Base-by-base conservation (phyloP, 2,329 filamentous ascomycete genomes). In the Pyrenochaeta sp. region DNA sequence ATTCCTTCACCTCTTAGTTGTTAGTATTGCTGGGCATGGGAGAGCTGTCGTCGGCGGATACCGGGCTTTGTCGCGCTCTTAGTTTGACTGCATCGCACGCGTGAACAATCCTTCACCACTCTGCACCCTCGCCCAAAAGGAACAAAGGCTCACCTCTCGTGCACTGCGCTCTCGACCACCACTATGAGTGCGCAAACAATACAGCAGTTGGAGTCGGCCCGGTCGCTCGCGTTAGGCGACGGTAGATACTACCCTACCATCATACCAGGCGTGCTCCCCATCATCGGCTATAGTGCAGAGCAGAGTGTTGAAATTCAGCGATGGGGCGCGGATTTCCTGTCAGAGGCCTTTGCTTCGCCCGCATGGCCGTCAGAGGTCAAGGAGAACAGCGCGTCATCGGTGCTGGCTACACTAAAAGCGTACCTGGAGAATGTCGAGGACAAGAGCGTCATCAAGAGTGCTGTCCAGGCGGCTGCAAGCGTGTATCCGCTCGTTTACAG, bases 281-380 rank as follows among this genome's bases (percentile, higher is more conserved):
- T 98, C 68, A 90, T 97, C 76, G 88, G 89, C 56, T 86, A 90
- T 45, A 83, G 84, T 61, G 85, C 91, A 60, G 84, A 86, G 41
- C 67, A 73, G 39, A 67, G 61, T 56, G 78, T 97, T 51, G 91
- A 96, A 77, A 81, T 98, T 68, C 90, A 92, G 77, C 83, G 93
- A 89, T 99, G 95, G 95, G 95, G 94, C 21, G 89, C 93, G 59
- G 93, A 97, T 57, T 99, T 99, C 72, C 82, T 99, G 37, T 92
- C 94, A 51, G 95, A 99, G 80, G 92, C 93, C 2, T 98, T 99
- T 78, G 90, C 95, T 51, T 96, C 91, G 55, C 95, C 96, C n/a
- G 87, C 90, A 18, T 83, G 98, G 67, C 81, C 88, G 17, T 82
- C 86, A 54, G 83, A 88, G 46, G 87, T 90, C 75, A 99, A 98